Evolutionary conservation across 1,139 yeast species (phyloP), one percentile per base, ranked within the genome.

Genomic region (Diutina scorzettiae): DNA sequence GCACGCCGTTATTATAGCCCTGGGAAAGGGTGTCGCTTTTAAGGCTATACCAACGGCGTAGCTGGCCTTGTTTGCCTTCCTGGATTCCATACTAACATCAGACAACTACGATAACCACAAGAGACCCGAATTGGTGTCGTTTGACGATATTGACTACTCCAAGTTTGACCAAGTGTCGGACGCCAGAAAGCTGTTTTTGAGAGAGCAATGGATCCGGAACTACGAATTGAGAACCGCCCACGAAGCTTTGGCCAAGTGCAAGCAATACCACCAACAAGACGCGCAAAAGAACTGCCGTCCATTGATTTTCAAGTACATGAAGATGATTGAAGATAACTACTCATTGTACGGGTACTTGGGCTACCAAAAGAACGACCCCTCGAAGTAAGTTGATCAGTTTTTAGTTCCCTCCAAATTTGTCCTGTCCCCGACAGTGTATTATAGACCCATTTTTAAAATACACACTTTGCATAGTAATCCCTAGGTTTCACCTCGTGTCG

Each of bases 361-460:
- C 18, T 83, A 83, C 67, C 93, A 83, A 63, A 80, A 83, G 73
- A 82, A 81, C 63, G 94, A 83, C 59, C 89, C 89, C 43, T 69
- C 83, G 42, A 81, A 81, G 66, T 81, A 66, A 60, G 5, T 34
- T 6, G 5, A 4, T 12, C 16, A 3, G 5, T n/a, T 11, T 32
- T 32, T 21, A 32, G 14, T 20, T 32, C 28, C 14, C n/a, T 28
- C 21, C 32, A 12, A 5, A 12, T 27, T 16, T 16, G 29, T 27
- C 16, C 16, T 16, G 29, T 28, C 31, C 9, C 18, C 31, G 18
- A 5, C 31, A n/a, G 31, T 28, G 31, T 28, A 28, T 21, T 21
- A 30, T 30, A 30, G 21, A 14, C n/a, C n/a, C n/a, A n/a, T n/a
- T n/a, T n/a, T n/a, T n/a, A n/a, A n/a, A n/a, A n/a, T 23, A 23